phyloP scores from a whole-genome alignment of 306 rosid genomes.

The Rosa multiflora region DNA sequence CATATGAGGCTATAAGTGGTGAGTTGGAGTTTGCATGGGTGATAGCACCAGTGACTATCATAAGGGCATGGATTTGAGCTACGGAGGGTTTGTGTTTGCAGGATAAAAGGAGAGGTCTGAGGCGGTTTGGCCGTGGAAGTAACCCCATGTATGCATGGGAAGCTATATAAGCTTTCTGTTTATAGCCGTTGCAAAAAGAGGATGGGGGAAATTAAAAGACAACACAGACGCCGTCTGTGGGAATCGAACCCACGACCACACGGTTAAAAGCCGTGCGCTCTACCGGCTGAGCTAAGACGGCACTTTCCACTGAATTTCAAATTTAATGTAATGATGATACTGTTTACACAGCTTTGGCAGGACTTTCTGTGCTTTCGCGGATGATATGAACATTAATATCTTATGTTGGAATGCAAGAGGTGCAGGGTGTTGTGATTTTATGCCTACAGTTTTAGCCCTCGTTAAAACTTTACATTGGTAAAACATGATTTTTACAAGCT shows the following conservation, averaged over 20 bases:
- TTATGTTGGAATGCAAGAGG: no score
- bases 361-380: no score
- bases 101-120: conserved; percentile 31
- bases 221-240: conserved; percentile 23
- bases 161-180: not conserved
- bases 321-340: no score
- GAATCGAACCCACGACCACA: conserved; percentile 46
- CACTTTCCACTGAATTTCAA: not conserved
- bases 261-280: conserved; percentile 43
- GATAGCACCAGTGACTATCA: conserved; percentile 28
- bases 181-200: conserved; percentile 3
- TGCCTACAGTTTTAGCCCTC: no score
- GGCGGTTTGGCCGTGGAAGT: conserved; percentile 32
- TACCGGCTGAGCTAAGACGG: conserved; percentile 48
- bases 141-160: conserved; percentile 22
- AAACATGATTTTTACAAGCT: no score
- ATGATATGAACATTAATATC: no score
- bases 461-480: no score
- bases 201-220: not conserved
- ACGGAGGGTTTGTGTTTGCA: conserved; percentile 34
- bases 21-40: conserved; percentile 25
- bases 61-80: conserved; percentile 39
- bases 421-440: no score
- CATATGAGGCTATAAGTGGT: conserved; percentile 28
- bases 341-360: no score